Evolutionary conservation across 306 rosid species (phyloP), one percentile per base, ranked within the genome.

Genomic region (Coriaria nepalensis): DNA sequence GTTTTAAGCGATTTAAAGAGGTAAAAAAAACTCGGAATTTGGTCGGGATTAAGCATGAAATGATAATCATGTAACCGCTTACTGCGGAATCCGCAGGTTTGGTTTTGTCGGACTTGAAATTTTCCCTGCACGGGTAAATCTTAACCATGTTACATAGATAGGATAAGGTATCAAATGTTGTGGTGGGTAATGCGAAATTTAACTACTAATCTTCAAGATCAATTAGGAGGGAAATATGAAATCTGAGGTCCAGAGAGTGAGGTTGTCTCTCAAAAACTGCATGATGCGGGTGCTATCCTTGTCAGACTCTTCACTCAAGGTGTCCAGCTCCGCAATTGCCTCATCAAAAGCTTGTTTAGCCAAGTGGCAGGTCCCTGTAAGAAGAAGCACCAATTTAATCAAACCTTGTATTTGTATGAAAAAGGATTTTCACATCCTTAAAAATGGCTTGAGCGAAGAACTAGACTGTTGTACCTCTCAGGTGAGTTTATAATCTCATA

Each of bases 281-380:
- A 88, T 88, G 57, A 88, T 88, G 72, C 83, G 79, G 68, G 97
- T 88, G 75, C 97, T 88, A 61, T 88, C 97, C 76, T 88, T 88
- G 77, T 88, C 83, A 39, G 97, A 88, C 72, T 88, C 97, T 70
- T 88, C 97, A 67, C 97, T 88, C 83, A 88, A 65, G 52, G 97
- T 81, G 65, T 88, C 97, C 82, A 88, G 79, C 73, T 88, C 97
- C 0, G 97, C 94, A 64, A 88, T 88, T 50, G 97, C 97, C 78
- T 88, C 97, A 50, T 88, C 97, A 29, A 88, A 88, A 32, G 97
- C 97, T 70, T 88, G 97, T 68, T 88, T 88, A 55, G 97, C 97
- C 81, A 88, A 77, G 73, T 88, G 95, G 63, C 97, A 88, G 53
- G 97, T n/a, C 97, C 86, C 97, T 88, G 66, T 45, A 76, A 59